Base-by-base conservation (phyloP, 73 alveolate genomes). In the Chromera velia region DNA sequence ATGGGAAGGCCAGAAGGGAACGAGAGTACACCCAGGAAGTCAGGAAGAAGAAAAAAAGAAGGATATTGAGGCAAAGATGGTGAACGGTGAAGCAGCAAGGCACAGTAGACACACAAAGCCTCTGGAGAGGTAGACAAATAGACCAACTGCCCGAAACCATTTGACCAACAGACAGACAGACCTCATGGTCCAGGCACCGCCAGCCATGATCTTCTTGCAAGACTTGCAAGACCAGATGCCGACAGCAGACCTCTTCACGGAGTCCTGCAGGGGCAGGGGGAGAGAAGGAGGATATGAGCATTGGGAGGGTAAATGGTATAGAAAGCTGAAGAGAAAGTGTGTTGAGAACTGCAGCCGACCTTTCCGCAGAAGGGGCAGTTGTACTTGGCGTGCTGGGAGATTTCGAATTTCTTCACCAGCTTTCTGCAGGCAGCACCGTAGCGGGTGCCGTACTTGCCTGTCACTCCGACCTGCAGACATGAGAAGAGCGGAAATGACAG, bases 361-460 rank as follows among this genome's bases (percentile, higher is more conserved):
- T 88, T 88, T 65, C 98, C 98, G 82, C 95, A 91, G 91, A 92
- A 92, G 32, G 94, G 74, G 94, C 95, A 91, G 63, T 82, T 81
- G 81, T 83, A 91, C 73, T 87, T 92, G 49, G 90, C 89, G 69
- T 91, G 86, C 79, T 91, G 89, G 45, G 94, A 80, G 89, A 91
- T 91, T 81, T 92, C 98, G 86, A 92, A 85, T 89, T 90, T 92
- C 90, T 92, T 92, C 82, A 92, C 92, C 82, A 88, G 87, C 82
- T 92, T 92, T 86, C 98, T 91, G 76, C 88, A 86, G 55, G 93
- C 85, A 34, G 95, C 90, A 69, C 97, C 97, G 73, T 92, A 93
- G 84, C 98, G 87, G 73, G 98, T 93, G 63, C 93, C 98, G 90
- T 91, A 93, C 87, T 93, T 93, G 45, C 98, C 96, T 55, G 87